Conservation (phyloP, 2,329 filamentous ascomycete species). For the Hypocreales sp. region DNA sequence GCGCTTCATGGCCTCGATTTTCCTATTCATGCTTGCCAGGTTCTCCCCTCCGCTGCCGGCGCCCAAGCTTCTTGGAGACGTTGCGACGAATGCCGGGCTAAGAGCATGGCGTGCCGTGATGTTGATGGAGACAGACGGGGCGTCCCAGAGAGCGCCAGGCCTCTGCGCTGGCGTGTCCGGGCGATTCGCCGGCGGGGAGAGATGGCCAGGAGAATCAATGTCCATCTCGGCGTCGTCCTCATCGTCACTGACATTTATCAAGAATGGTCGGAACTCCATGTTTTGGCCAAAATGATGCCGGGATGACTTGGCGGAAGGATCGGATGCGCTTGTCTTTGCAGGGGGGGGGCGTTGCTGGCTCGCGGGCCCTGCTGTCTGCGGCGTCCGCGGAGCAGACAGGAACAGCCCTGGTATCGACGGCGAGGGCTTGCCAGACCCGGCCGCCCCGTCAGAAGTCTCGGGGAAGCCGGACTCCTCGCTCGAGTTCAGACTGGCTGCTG, state of each 20-base stretch:
- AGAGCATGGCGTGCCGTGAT: constrained; percentile 20
- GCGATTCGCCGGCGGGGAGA: constrained; percentile 17
- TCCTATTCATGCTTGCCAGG: constrained; percentile 34
- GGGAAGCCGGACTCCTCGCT: neutral
- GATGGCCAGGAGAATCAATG: constrained; percentile 37
- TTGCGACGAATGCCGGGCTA: constrained; percentile 23
- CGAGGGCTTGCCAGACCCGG: constrained; percentile 1
- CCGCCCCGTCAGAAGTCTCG: neutral
- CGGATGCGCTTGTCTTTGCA: constrained; percentile 56
- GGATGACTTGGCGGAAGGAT: constrained; percentile 20
- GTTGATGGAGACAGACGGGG: constrained; percentile 27
- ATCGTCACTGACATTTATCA: constrained; percentile 75
- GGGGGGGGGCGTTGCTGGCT: constrained; percentile 37
- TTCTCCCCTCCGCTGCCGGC: constrained; percentile 21
- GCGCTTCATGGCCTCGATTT: constrained; percentile 45
- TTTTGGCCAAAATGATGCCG: constrained; percentile 51
- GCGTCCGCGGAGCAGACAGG: constrained; percentile 13
- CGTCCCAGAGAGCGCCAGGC: constrained; percentile 24
- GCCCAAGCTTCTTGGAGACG: constrained; percentile 19
- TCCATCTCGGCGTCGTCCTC: constrained; percentile 55
- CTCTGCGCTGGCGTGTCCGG: constrained; percentile 16
- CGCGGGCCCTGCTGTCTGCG: constrained; percentile 6
- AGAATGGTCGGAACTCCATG: constrained; percentile 44
- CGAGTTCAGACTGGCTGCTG: neutral
- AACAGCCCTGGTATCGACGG: constrained; percentile 21